Evolutionary conservation across 2,329 filamentous ascomycete genomes (phyloP).

Genomic region (Plenodomus biglobosus): DNA sequence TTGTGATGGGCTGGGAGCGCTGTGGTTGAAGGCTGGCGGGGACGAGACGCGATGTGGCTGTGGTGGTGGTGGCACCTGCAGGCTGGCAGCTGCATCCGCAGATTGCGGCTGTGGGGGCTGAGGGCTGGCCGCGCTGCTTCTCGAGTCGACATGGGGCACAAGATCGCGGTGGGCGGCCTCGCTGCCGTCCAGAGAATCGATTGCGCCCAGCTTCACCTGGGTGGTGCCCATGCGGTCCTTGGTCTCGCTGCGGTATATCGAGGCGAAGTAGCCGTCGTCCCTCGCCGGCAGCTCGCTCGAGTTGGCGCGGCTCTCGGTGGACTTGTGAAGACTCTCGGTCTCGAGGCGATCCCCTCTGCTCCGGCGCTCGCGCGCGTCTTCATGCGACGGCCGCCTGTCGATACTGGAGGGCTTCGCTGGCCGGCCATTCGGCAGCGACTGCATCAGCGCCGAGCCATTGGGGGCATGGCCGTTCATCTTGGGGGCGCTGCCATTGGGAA

Average conservation of each 20-base stretch:
- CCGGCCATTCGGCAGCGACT: conserved; percentile 42
- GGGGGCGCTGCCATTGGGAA: conserved; percentile 30
- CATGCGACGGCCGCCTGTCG: conserved; percentile 44
- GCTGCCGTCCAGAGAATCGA: conserved; percentile 28
- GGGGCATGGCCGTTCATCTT: conserved; percentile 39
- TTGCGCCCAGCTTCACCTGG: conserved; percentile 41
- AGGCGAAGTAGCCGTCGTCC: conserved; percentile 53
- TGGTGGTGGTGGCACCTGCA: conserved; percentile 42
- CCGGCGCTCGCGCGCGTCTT: conserved; percentile 22
- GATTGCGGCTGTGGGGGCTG: conserved; percentile 16
- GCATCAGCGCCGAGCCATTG: conserved; percentile 31
- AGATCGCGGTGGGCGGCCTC: conserved; percentile 37
- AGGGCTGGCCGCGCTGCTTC: conserved; percentile 13
- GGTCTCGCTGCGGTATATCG: conserved; percentile 38
- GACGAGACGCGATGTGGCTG: conserved; percentile 60
- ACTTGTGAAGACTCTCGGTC: conserved; percentile 24
- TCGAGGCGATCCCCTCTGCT: conserved; percentile 21
- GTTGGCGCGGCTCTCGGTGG: conserved; percentile 26
- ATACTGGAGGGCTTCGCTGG: conserved; percentile 35
- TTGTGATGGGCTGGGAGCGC: conserved; percentile 53
- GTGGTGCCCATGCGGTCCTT: conserved; percentile 40
- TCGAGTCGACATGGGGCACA: conserved; percentile 21
- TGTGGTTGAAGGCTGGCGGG: conserved; percentile 59
- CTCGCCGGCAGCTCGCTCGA: conserved; percentile 33
- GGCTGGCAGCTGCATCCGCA: conserved; percentile 29